phyloP scores from a whole-genome alignment of 2,329 filamentous ascomycete genomes.

The Dissoconium aciculare region DNA sequence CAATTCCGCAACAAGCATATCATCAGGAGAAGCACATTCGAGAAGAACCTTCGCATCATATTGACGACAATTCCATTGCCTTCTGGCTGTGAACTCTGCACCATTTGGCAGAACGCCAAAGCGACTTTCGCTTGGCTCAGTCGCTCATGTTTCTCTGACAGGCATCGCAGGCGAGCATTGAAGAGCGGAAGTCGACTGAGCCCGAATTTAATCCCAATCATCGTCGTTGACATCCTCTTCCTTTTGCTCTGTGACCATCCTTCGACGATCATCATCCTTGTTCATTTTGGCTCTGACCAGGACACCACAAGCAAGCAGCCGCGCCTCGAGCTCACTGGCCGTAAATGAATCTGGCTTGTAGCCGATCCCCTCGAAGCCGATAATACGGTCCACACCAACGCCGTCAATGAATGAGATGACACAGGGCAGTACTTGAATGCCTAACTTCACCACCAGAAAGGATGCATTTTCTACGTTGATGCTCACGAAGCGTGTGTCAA shows the following conservation, averaged over 20 bases:
- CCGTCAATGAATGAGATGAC: conserved; percentile 44
- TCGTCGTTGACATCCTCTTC: conserved; percentile 31
- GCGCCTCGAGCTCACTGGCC: conserved; percentile 38
- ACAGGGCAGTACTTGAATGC: conserved; percentile 43
- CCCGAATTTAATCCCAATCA: conserved; percentile 40
- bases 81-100: too few relatives aligned
- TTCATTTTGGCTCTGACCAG: conserved; percentile 38
- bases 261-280: conserved; percentile 28
- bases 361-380: conserved; percentile 45
- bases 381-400: conserved; percentile 39
- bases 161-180: too few relatives aligned
- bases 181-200: too few relatives aligned
- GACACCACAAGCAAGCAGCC: conserved; percentile 38
- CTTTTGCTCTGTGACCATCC: conserved; percentile 21
- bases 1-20: too few relatives aligned
- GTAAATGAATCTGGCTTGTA: conserved; percentile 39
- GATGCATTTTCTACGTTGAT: conserved; percentile 47
- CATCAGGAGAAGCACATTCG: too few relatives aligned
- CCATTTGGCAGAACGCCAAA: too few relatives aligned
- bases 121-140: too few relatives aligned
- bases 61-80: too few relatives aligned
- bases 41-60: too few relatives aligned
- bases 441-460: conserved; percentile 43
- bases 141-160: too few relatives aligned
- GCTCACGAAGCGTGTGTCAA: conserved; percentile 42